phyloP scores from a whole-genome alignment of 495 filamentous ascomycete genomes.

The Cercophora scortea region DNA sequence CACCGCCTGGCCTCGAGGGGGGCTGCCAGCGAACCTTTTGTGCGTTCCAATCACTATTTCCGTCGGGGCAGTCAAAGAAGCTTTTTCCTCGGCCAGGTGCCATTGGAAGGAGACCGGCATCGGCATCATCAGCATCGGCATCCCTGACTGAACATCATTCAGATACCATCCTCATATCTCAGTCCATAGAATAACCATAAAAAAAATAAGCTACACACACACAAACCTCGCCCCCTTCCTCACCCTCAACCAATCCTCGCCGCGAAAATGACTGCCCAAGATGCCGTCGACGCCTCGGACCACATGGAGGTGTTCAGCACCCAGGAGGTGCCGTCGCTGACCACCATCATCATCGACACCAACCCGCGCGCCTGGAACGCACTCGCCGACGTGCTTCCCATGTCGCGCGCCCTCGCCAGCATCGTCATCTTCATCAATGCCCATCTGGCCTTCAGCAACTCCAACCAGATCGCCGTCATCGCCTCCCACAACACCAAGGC shows the following conservation, averaged over 20 bases:
- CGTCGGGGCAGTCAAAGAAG: too few species aligned
- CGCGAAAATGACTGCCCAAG: conserved; percentile 30
- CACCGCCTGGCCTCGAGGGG: too few species aligned
- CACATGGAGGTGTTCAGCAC: conserved; percentile 61
- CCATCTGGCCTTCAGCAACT: conserved; percentile 85
- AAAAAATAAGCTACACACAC: background rate
- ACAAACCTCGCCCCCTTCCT: background rate
- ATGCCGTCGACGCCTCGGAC: conserved; percentile 88
- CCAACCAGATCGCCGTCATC: conserved; percentile 87
- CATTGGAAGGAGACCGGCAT: too few species aligned
- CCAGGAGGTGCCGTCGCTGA: conserved; percentile 72
- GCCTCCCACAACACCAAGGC: conserved; percentile 80
- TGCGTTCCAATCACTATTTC: too few species aligned
- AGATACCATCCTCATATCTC: too few species aligned
- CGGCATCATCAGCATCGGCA: too few species aligned
- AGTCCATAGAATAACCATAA: too few species aligned
- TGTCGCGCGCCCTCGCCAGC: conserved; percentile 79
- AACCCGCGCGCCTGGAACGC: conserved; percentile 92
- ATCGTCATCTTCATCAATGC: conserved; percentile 95
- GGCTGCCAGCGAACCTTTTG: too few species aligned
- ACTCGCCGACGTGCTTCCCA: conserved; percentile 65
- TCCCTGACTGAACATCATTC: too few species aligned
- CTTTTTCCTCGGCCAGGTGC: too few species aligned
- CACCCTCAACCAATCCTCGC: background rate
- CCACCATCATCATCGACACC: conserved; percentile 89